A percentile compares a stretch with the other conserved stretches of the same genome.
phyloP scores from a whole-genome alignment of 78 protist species.

The Dictyostelium capitatum region DNA sequence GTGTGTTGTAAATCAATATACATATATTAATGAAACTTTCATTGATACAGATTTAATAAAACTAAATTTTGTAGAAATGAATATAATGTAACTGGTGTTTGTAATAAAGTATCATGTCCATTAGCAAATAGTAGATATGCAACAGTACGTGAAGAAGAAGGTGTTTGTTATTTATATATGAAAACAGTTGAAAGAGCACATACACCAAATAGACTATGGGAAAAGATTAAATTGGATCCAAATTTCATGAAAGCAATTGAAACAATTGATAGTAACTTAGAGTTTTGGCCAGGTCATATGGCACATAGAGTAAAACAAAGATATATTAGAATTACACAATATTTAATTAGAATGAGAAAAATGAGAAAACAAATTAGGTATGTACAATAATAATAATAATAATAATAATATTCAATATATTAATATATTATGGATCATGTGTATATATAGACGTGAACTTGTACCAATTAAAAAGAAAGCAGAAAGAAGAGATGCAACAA shows the following conservation, averaged over 20 bases:
- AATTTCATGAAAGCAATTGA: constrained; percentile 88
- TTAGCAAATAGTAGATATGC: constrained; percentile 97
- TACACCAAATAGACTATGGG: constrained; percentile 97
- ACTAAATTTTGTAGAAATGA: constrained; percentile 95
- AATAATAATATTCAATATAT: background rate
- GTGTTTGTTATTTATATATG: constrained; percentile 94
- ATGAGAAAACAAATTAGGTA: constrained; percentile 83
- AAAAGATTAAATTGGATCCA: constrained; percentile 88
- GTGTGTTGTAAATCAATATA: constrained; percentile 82
- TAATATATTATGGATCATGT: background rate
- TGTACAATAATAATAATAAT: background rate
- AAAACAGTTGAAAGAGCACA: constrained; percentile 99
- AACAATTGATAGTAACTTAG: constrained; percentile 89
- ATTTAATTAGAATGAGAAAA: constrained; percentile 95
- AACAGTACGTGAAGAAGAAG: constrained; percentile 92
- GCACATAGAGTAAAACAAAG: constrained; percentile 94
- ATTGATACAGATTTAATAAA: constrained; percentile 77
- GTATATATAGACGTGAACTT: constrained; percentile 72
- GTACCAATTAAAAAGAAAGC: constrained; percentile 91
- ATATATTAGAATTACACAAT: constrained; percentile 94
- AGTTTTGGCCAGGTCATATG: constrained; percentile 93
- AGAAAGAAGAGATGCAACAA: constrained; percentile 88
- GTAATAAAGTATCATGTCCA: constrained; percentile 96
- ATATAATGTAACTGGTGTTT: constrained; percentile 96
- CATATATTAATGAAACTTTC: too few species aligned